Percentiles rank a stretch among this genome's conserved stretches.
phyloP scores from a whole-genome alignment of 305 asterid species.

The Monarda citriodora region DNA sequence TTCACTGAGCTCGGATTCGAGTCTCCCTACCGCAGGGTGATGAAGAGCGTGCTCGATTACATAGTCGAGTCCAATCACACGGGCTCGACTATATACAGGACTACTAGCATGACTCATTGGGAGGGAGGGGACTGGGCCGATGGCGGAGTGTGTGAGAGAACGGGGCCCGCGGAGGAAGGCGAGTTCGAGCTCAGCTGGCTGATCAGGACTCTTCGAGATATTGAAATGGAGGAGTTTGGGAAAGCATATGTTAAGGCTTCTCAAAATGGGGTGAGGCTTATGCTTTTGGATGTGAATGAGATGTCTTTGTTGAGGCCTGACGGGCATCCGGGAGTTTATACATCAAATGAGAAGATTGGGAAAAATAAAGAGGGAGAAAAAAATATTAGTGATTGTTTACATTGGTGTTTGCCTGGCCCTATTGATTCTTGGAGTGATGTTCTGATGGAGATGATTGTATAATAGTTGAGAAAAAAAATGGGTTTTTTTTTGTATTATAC shows the following conservation, averaged over 20 bases:
- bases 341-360: slow-evolving; percentile 48
- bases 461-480: slow-evolving; percentile 38
- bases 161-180: slow-evolving; percentile 62
- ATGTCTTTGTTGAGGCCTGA: slow-evolving; percentile 84
- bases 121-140: slow-evolving; percentile 75
- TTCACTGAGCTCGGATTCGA: slow-evolving; percentile 58
- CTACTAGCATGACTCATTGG: slow-evolving; percentile 67
- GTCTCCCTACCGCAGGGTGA: slow-evolving; percentile 54
- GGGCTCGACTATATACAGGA: slow-evolving; percentile 59
- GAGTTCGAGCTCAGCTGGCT: slow-evolving; percentile 41
- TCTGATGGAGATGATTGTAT: slow-evolving; percentile 61
- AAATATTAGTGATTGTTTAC: slow-evolving; percentile 71
- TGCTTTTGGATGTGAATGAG: slow-evolving; percentile 54
- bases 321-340: slow-evolving; percentile 85
- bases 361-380: slow-evolving; percentile 34
- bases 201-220: slow-evolving; percentile 32
- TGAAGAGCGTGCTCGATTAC: slow-evolving; percentile 41
- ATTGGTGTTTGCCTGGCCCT: slow-evolving; percentile 97
- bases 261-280: slow-evolving; percentile 55
- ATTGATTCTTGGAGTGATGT: slow-evolving; percentile 88
- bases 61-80: slow-evolving; percentile 51
- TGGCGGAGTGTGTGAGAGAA: slow-evolving; percentile 71
- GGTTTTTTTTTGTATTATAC: no score
- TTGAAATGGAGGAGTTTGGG: slow-evolving; percentile 57
- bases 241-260: slow-evolving; percentile 39